These are phyloP conservation scores for Henckelia pumila DNA, from an alignment of 257 asterid species.

Conservation along the genomic window DNA sequence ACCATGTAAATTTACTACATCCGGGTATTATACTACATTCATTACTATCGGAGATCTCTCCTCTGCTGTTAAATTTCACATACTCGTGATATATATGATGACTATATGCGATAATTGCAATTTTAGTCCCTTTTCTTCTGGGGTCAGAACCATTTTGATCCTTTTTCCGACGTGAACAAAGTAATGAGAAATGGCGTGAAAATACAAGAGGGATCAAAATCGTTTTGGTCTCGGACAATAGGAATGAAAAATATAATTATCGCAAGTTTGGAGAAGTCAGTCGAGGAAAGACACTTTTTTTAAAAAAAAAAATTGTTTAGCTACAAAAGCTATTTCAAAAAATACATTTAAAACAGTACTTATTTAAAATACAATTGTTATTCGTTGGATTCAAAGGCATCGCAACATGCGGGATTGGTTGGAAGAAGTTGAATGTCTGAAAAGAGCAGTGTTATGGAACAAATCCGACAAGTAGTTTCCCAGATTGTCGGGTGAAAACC, in stretches of 20 bases:
- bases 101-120: neutral
- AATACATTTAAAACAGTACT: no score
- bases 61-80: neutral
- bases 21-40: neutral
- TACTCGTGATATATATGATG: neutral
- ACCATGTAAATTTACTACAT: neutral
- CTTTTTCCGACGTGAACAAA: no score
- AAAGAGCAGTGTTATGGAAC: constrained; percentile 36
- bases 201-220: no score
- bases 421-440: constrained; percentile 34
- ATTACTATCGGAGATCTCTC: neutral
- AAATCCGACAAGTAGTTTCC: constrained; percentile 60
- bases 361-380: no score
- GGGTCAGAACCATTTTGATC: neutral
- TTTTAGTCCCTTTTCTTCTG: neutral
- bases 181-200: no score
- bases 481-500: constrained; percentile 61
- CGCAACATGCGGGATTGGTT: constrained; percentile 27
- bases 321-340: no score
- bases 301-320: no score
- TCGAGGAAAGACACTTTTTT: no score
- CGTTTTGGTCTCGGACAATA: no score
- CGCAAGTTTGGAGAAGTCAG: no score
- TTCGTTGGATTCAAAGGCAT: constrained; percentile 31
- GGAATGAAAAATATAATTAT: no score